Conservation (phyloP, 1,284 basidiomycete species). For the Volvariella volvacea region DNA sequence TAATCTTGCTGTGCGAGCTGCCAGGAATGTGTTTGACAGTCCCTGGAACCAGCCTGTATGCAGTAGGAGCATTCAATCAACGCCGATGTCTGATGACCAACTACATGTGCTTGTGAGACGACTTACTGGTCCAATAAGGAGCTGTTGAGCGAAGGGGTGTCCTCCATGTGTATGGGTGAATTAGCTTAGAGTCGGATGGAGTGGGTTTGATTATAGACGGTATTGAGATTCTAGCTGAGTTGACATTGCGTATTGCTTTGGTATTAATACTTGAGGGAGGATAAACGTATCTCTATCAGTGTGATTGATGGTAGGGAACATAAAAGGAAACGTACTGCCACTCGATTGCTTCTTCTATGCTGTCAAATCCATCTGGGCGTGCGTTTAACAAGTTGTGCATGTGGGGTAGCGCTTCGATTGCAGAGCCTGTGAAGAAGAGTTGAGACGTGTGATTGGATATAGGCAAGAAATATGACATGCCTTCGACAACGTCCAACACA, state of each 20-base stretch:
- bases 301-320: slow-evolving; percentile 1
- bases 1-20: slow-evolving; percentile 73
- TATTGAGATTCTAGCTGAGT: slow-evolving; percentile 81
- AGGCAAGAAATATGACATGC: slow-evolving; percentile 34
- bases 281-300: slow-evolving; percentile 7
- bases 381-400: slow-evolving; percentile 88
- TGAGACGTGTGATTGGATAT: slow-evolving; percentile 1
- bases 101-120: too few species aligned
- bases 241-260: slow-evolving; percentile 71
- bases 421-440: slow-evolving; percentile 59
- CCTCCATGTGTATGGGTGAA: slow-evolving; percentile 60
- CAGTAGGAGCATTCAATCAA: too few species aligned
- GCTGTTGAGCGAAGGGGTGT: slow-evolving; percentile 82
- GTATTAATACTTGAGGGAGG: slow-evolving; percentile 61
- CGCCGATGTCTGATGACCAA: background rate
- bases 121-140: slow-evolving; percentile 83
- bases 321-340: slow-evolving; percentile 78
- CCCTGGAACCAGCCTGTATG: slow-evolving; percentile 83
- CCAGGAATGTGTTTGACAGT: slow-evolving; percentile 75
- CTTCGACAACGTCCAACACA: slow-evolving; percentile 96
- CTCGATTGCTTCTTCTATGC: slow-evolving; percentile 79
- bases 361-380: slow-evolving; percentile 80
- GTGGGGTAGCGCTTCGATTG: slow-evolving; percentile 83
- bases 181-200: slow-evolving; percentile 24
- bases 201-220: slow-evolving; percentile 67